A percentile compares a stretch with the other conserved stretches of the same genome.
Evolutionary conservation across 345 rosid species (phyloP).

Genomic region (Eucalyptus rudis): DNA sequence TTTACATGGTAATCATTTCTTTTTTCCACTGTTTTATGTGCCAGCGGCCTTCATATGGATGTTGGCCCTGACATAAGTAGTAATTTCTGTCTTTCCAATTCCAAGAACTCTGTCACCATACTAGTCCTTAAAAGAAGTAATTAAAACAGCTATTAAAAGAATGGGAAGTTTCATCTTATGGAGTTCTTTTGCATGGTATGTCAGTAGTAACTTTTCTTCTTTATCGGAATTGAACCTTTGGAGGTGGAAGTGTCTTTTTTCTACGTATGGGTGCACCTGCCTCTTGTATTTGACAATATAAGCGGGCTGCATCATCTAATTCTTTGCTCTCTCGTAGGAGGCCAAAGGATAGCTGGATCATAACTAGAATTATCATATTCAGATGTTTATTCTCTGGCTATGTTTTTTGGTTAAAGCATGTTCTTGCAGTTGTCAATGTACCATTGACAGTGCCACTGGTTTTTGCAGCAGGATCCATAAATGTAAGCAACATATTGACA

Average conservation of each 20-base stretch:
- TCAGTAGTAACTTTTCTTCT: background rate
- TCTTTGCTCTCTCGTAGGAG: background rate
- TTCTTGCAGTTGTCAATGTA: background rate
- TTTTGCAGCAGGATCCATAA: conserved; percentile 63
- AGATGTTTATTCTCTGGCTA: background rate
- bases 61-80: background rate
- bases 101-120: background rate
- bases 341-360: background rate
- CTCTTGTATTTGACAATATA: background rate
- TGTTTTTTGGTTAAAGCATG: background rate
- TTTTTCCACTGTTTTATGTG: background rate
- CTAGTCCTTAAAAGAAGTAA: background rate
- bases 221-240: background rate
- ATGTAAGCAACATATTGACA: conserved; percentile 50
- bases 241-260: background rate
- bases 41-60: background rate
- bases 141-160: background rate
- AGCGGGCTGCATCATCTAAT: background rate
- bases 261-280: background rate
- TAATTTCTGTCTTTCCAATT: background rate
- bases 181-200: background rate
- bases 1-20: too few species aligned
- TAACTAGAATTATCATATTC: background rate
- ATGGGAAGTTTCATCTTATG: background rate
- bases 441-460: background rate